These are phyloP conservation scores for Cercospora beticola DNA, from an alignment of 2,329 filamentous ascomycete genomes.

Conservation along the genomic window DNA sequence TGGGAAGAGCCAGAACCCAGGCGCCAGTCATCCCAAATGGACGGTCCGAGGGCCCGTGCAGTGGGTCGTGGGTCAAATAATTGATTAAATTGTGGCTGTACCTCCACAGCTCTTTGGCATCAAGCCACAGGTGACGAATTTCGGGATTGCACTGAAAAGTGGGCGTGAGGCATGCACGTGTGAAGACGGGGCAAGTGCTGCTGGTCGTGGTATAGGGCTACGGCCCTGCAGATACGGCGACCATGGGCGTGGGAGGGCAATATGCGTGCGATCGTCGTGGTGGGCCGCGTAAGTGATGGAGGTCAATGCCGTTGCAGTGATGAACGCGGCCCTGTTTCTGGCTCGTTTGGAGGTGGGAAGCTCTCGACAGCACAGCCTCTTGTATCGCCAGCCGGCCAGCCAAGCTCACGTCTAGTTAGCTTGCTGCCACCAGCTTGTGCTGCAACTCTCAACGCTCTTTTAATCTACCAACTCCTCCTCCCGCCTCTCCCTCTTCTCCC, in stretches of 20 bases:
- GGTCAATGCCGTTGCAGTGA: neutral
- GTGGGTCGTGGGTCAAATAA: neutral
- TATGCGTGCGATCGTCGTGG: neutral
- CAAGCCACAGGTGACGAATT: neutral
- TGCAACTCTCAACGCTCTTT: neutral
- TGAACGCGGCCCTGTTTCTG: neutral
- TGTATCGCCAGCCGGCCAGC: neutral
- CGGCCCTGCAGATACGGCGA: neutral
- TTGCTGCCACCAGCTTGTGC: neutral
- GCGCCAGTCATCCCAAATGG: neutral
- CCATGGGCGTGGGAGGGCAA: neutral
- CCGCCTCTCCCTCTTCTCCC: neutral
- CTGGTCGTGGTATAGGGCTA: neutral
- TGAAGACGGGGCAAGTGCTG: neutral
- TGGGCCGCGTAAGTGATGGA: neutral
- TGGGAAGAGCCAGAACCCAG: neutral
- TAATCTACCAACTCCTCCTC: neutral
- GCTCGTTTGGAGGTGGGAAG: neutral
- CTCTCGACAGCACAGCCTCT: constrained; percentile 1
- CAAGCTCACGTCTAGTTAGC: neutral
- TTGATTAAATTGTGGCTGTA: neutral
- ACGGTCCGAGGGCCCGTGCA: neutral
- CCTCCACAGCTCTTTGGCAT: neutral
- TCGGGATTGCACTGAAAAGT: neutral
- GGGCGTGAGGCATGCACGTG: neutral